Base-by-base conservation (phyloP, 2,329 filamentous ascomycete species). In the Talaromyces sp. region DNA sequence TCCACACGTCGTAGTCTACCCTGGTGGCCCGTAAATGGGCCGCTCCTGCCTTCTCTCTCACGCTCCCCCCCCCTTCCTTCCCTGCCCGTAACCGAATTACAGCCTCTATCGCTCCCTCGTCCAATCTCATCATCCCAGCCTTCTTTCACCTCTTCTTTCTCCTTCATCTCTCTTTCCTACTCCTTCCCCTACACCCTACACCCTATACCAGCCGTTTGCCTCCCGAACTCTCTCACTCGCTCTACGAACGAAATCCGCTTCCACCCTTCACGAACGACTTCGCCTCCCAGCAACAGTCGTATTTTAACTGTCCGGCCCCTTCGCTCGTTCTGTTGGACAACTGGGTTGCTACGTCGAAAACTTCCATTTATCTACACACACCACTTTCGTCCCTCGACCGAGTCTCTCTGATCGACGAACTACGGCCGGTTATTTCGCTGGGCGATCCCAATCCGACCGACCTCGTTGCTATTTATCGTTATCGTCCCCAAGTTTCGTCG, bases 71-170 rank as follows among this genome's bases (percentile, higher is more conserved):
- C 52, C 19, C 53, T 22, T 57, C 32, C 42, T 52, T 59, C 56
- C 32, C 42, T 56, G 53, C 56, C 39, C 22, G 25, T 22, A 27
- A 17, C 55, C 10, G 54, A n/a, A 25, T 25, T 47, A 47, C 42
- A 47, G 59, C 42, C 53, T 54, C 33, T 15, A 51, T 33, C 59
- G 33, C 51, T 51, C 54, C 54, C 32, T 60, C 44, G 49, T 47
- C 54, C 54, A 44, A 30, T 51, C 30, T 42, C 42, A 25, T 49
- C 13, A 22, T 32, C 22, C 17, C 17, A 28, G 28, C 22, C 17
- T 32, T 36, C 47, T 33, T 52, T 57, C 42, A 53, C 30, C 32
- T 60, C 36, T 30, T 55, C 30, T 27, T 32, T 19, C 57, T 57
- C 19, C 27, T 28, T 30, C 19, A 36, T 49, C 39, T 54, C 49